Conservation (phyloP, 2,329 filamentous ascomycete genomes). For the Fusarium begoniae region DNA sequence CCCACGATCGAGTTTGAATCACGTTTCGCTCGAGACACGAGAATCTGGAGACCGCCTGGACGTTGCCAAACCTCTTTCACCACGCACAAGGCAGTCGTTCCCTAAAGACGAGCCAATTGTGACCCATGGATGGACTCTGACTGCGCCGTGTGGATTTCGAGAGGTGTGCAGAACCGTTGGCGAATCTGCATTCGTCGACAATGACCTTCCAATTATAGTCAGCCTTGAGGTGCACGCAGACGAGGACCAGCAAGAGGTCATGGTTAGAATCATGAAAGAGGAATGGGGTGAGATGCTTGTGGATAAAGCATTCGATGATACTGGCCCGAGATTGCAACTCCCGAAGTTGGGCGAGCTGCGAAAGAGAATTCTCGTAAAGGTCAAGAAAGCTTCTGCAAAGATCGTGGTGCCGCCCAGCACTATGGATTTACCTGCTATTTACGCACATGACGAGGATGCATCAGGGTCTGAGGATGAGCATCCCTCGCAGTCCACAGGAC, state of each 20-base stretch:
- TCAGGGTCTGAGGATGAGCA: conserved; percentile 58
- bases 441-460: conserved; percentile 49
- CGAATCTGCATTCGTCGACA: conserved; percentile 79
- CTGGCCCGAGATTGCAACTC: conserved; percentile 64
- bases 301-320: conserved; percentile 62
- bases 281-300: conserved; percentile 83
- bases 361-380: conserved; percentile 85
- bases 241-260: conserved; percentile 83
- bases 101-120: conserved; percentile 77
- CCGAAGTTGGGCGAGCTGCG: conserved; percentile 77
- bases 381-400: conserved; percentile 66
- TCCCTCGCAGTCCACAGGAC: conserved; percentile 17
- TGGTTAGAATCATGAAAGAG: conserved; percentile 94
- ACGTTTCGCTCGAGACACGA: conserved; percentile 41
- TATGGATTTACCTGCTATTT: conserved; percentile 45
- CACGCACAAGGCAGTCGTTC: conserved; percentile 38
- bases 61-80: conserved; percentile 35
- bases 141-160: conserved; percentile 85
- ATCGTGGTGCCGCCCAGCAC: conserved; percentile 45
- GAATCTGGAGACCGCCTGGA: conserved; percentile 50
- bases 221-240: conserved; percentile 92
- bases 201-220: conserved; percentile 84
- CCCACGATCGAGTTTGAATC: conserved; percentile 43
- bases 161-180: conserved; percentile 84
- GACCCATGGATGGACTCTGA: conserved; percentile 84